Conservation (phyloP, 257 asterid species). For the Forsythia viridissima region DNA sequence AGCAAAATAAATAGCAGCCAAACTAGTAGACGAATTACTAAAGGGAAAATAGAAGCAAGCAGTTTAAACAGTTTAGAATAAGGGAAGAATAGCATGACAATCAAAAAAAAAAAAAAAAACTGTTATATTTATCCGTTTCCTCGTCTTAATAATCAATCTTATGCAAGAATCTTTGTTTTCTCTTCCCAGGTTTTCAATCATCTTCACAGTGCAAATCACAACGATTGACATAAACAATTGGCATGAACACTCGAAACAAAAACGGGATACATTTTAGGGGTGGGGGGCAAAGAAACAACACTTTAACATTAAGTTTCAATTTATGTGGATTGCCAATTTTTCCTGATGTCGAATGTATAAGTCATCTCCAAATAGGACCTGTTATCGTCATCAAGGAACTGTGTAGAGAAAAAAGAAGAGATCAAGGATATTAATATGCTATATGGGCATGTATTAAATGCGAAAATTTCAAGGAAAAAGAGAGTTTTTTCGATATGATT, state of each 20-base stretch:
- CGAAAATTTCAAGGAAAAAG: no score
- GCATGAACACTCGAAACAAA: slow-evolving; percentile 1
- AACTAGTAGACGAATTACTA: no score
- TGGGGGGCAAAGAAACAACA: background rate
- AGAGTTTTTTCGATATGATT: background rate
- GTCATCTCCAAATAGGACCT: slow-evolving; percentile 96
- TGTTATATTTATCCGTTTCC: background rate
- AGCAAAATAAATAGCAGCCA: background rate
- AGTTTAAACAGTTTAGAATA: no score
- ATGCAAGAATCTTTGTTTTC: background rate
- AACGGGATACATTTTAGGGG: background rate
- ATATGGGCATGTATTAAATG: background rate
- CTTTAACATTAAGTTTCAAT: background rate
- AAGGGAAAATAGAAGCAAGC: no score
- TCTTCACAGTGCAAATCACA: slow-evolving; percentile 7
- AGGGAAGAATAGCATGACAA: background rate
- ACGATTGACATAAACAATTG: background rate
- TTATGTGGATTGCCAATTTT: slow-evolving; percentile 45
- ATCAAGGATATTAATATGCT: background rate
- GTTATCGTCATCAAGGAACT: slow-evolving; percentile 74
- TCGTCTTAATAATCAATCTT: background rate
- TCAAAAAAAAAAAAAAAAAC: no score
- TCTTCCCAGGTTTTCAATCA: slow-evolving; percentile 10
- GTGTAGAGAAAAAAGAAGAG: background rate
- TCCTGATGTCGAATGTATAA: slow-evolving; percentile 90